Conservation (phyloP, 371 early-diverging fungal species). For the Mortierella sp. region DNA sequence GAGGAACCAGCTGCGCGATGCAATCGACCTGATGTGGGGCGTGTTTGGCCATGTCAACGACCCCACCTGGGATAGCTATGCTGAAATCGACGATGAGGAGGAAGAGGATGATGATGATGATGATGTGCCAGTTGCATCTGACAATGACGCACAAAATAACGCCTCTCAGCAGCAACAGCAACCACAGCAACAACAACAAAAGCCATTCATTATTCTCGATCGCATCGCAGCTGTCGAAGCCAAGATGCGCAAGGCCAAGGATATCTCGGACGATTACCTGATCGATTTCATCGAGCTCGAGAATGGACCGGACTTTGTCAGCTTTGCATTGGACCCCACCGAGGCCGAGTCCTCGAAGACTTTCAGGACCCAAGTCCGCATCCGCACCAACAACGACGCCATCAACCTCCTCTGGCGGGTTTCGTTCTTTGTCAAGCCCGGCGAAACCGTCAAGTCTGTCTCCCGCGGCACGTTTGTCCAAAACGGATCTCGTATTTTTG, state of each 20-base stretch:
- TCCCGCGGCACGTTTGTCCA: constrained; percentile 39
- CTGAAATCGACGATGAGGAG: constrained; percentile 7
- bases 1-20: constrained; percentile 9
- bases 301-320: constrained; percentile 10
- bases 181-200: background rate
- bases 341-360: background rate
- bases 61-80: constrained; percentile 21
- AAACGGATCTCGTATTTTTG: constrained; percentile 21
- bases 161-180: background rate
- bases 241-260: background rate
- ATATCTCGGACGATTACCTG: constrained; percentile 19
- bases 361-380: constrained; percentile 51
- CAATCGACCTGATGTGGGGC: constrained; percentile 24
- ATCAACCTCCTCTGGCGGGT: constrained; percentile 40
- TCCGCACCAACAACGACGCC: constrained; percentile 38
- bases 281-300: constrained; percentile 49
- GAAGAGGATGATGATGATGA: background rate
- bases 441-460: constrained; percentile 14
- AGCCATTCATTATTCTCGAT: background rate
- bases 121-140: background rate
- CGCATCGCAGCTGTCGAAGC: background rate
- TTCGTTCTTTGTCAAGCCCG: constrained; percentile 41
- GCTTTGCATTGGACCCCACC: background rate
- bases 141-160: background rate
- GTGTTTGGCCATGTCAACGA: constrained; percentile 22